Percentiles rank a stretch among this genome's conserved stretches.
phyloP scores from a whole-genome alignment of 2,329 filamentous ascomycete genomes.

The Nemania serpens region DNA sequence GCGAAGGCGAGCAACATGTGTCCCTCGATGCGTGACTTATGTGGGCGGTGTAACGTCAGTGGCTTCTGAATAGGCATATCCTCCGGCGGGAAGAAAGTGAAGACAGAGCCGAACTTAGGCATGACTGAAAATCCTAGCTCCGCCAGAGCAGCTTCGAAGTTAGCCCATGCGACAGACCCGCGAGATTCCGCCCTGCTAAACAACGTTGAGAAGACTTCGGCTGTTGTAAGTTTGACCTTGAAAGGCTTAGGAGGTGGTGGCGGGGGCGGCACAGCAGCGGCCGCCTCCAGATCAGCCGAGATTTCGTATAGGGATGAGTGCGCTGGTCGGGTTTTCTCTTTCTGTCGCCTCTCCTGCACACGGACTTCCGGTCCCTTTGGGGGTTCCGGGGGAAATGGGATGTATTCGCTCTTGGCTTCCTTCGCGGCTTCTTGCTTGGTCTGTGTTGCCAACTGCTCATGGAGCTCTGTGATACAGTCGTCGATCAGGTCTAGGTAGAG shows the following conservation, averaged over 20 bases:
- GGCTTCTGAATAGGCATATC: constrained; percentile 35
- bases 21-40: constrained; percentile 45
- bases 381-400: constrained; percentile 27
- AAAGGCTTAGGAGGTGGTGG: constrained; percentile 28
- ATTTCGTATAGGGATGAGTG: constrained; percentile 45
- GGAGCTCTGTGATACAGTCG: constrained; percentile 43
- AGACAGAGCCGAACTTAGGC: constrained; percentile 41
- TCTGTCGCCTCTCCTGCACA: constrained; percentile 45
- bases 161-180: constrained; percentile 42
- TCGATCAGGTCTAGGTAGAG: constrained; percentile 51
- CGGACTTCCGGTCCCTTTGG: constrained; percentile 31
- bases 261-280: background rate
- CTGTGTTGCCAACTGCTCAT: constrained; percentile 36
- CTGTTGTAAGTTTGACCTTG: constrained; percentile 46
- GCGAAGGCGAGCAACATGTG: constrained; percentile 37
- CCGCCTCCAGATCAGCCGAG: background rate
- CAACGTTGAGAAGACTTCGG: constrained; percentile 45
- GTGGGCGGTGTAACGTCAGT: constrained; percentile 46
- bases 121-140: constrained; percentile 46
- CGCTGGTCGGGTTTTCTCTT: constrained; percentile 50
- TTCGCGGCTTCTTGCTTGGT: background rate
- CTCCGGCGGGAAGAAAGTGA: constrained; percentile 45
- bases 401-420: constrained; percentile 25
- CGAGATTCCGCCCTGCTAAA: constrained; percentile 41
- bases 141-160: constrained; percentile 48